Conservation (phyloP, 2,329 filamentous ascomycete genomes). For the Didymellaceae sp. region DNA sequence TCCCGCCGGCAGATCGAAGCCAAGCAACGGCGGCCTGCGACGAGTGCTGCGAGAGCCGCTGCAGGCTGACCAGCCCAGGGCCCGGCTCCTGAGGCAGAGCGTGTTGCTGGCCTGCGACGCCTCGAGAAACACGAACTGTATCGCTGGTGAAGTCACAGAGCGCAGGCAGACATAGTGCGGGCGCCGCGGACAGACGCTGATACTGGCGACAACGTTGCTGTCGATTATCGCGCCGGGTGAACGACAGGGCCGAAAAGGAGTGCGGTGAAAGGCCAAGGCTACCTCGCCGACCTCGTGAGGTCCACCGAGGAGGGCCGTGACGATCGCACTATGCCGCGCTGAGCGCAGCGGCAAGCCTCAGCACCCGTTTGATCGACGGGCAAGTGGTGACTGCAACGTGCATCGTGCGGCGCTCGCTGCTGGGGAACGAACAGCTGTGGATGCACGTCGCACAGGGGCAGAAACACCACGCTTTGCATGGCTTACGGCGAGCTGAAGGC, state of each 20-base stretch:
- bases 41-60: slow-evolving; percentile 18
- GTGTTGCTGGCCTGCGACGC: slow-evolving; percentile 6
- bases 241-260: slow-evolving; percentile 39
- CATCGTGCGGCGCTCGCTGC: slow-evolving; percentile 36
- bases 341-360: slow-evolving; percentile 42
- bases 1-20: slow-evolving; percentile 30
- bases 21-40: slow-evolving; percentile 26
- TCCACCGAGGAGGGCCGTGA: slow-evolving; percentile 34
- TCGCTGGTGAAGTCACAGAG: slow-evolving; percentile 17
- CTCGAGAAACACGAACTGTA: slow-evolving; percentile 12
- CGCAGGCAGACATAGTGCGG: slow-evolving; percentile 7
- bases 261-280: slow-evolving; percentile 32
- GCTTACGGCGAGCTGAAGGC: slow-evolving; percentile 16
- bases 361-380: slow-evolving; percentile 50
- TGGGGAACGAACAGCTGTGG: slow-evolving; percentile 17
- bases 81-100: slow-evolving; percentile 2
- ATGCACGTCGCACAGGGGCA: slow-evolving; percentile 8
- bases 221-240: slow-evolving; percentile 22
- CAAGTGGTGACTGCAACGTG: slow-evolving; percentile 40
- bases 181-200: slow-evolving; percentile 14
- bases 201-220: slow-evolving; percentile 17
- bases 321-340: slow-evolving; percentile 35
- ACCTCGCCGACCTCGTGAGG: slow-evolving; percentile 47
- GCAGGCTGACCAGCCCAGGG: slow-evolving; percentile 10
- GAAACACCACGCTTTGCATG: slow-evolving; percentile 19